phyloP scores from a whole-genome alignment of 2,329 filamentous ascomycete species.

The Aspergillus puulaauensis region DNA sequence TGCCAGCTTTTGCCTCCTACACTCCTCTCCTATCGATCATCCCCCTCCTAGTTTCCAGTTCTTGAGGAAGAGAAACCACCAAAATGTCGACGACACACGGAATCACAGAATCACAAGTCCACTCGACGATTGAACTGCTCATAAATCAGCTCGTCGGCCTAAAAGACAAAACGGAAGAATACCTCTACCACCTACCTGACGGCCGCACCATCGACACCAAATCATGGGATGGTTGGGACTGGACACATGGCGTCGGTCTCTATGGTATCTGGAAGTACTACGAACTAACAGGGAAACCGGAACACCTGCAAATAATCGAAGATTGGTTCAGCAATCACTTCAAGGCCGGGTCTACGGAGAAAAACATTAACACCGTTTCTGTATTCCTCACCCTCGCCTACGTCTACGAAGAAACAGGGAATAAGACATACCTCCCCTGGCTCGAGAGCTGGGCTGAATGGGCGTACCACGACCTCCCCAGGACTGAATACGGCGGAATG shows the following conservation, averaged over 20 bases:
- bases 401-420: slow-evolving; percentile 71
- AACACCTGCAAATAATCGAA: slow-evolving; percentile 65
- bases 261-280: slow-evolving; percentile 84
- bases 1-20: no score
- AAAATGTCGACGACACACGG: no score
- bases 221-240: slow-evolving; percentile 74
- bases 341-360: slow-evolving; percentile 65
- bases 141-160: slow-evolving; percentile 31
- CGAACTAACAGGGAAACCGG: slow-evolving; percentile 63
- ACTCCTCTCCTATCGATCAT: no score
- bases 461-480: no score
- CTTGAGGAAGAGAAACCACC: no score
- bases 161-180: slow-evolving; percentile 71
- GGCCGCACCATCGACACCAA: slow-evolving; percentile 80
- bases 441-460: no score
- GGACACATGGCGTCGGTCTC: slow-evolving; percentile 77
- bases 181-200: slow-evolving; percentile 68
- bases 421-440: slow-evolving; percentile 42
- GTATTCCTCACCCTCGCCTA: slow-evolving; percentile 73
- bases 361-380: slow-evolving; percentile 85
- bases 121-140: no score
- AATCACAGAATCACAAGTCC: no score
- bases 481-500: no score
- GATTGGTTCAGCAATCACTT: slow-evolving; percentile 72
- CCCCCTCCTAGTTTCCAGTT: no score